Base-by-base conservation (phyloP, 495 filamentous ascomycete species). In the Oleoguttula mirabilis region DNA sequence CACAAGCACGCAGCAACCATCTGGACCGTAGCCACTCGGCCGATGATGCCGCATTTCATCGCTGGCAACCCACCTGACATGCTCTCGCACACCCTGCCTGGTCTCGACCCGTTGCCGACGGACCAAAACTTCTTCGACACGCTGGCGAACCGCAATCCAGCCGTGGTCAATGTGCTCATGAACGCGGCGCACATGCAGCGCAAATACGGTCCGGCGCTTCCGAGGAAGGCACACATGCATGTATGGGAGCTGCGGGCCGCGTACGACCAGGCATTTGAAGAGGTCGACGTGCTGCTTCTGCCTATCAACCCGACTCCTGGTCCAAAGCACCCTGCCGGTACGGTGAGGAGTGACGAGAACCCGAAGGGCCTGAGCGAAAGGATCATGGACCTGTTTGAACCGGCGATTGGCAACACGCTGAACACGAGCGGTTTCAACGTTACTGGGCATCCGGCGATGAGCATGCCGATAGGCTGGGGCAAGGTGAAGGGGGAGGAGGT, bases 381-480 rank as follows among this genome's bases (percentile, higher is more conserved):
- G 33, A 5, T 43, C 2, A 34, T 59, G 32, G 50, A 53, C 15
- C 39, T 51, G 12, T 54, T 56, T 27, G 52, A 52, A 25, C 49
- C 46, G 16, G 43, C 47, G n/a, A 47, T 59, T 12, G 70, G 71
- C 0, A 49, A 72, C 20, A 67, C 70, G 3, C 61, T 63, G 12
- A 77, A 77, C 46, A 77, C 73, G 4, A 65, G 66, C 21, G 58
- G 66, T 12, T 76, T 77, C 43, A 70, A 80, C 56, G 59, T 64
- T 14, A 70, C 71, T 0, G 74, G 74, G 0, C 75, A 77, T 53
- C 74, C 76, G 0, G 73, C 72, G 1, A 47, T 80, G 41, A 68
- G 66, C 2, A 57, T 79, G 17, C 76, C 75, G 0, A 58, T 73
- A 24, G 73, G 73, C 0, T 66, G 68, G 49, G 62, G 62, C 2